These are phyloP conservation scores for Aureobasidium sp. DNA, from an alignment of 2,329 filamentous ascomycete genomes.

Conservation along the genomic window DNA sequence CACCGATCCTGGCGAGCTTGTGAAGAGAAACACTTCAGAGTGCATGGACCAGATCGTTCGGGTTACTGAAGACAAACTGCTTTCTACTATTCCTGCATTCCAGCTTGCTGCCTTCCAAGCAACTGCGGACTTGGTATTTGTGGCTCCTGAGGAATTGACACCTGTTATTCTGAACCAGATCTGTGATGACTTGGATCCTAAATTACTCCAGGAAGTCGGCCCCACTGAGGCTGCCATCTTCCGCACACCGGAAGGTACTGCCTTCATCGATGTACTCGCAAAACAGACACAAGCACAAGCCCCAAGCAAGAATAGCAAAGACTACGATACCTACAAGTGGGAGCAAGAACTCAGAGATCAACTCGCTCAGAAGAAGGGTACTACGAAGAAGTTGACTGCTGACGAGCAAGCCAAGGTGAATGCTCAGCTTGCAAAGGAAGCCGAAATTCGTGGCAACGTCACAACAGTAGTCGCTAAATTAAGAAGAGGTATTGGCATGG, in stretches of 20 bases:
- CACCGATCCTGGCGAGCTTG: conserved; percentile 75
- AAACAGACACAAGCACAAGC: conserved; percentile 65
- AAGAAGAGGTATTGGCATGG: conserved; percentile 76
- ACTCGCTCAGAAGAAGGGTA: conserved; percentile 86
- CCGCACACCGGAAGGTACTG: conserved; percentile 78
- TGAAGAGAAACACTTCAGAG: conserved; percentile 53
- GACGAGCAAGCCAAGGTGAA: conserved; percentile 90
- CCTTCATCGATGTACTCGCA: conserved; percentile 84
- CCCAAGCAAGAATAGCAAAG: conserved; percentile 84
- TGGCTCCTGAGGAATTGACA: conserved; percentile 76
- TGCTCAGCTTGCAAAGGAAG: conserved; percentile 81
- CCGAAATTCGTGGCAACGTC: conserved; percentile 68
- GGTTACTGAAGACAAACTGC: conserved; percentile 33
- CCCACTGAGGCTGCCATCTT: conserved; percentile 90
- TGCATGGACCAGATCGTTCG: conserved; percentile 62
- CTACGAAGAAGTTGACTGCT: conserved; percentile 79
- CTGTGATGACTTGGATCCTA: conserved; percentile 61
- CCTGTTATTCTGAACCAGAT: conserved; percentile 70
- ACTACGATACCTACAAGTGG: conserved; percentile 96
- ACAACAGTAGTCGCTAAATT: conserved; percentile 62
- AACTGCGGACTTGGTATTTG: conserved; percentile 85
- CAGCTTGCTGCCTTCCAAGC: conserved; percentile 68
- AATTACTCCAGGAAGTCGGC: conserved; percentile 64
- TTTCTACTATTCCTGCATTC: conserved; percentile 45
- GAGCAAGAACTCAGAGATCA: conserved; percentile 85